A percentile compares a stretch with the other conserved stretches of the same genome.
Evolutionary conservation across 192 early-diverging fungal genomes (phyloP).

Genomic region (Entophlyctis helioformis): DNA sequence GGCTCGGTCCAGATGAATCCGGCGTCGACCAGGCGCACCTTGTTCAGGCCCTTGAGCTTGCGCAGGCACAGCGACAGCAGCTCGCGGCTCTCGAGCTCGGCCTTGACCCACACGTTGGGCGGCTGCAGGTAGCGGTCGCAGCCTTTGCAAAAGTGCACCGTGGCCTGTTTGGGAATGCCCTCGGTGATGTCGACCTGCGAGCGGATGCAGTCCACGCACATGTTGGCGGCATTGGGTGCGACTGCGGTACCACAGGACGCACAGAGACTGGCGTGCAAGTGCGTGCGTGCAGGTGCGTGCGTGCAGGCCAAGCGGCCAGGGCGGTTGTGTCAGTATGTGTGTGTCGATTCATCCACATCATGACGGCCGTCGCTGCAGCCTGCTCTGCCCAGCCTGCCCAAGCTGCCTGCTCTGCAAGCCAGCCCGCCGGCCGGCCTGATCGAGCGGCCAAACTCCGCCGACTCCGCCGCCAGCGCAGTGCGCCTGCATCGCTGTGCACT

Average conservation of each 20-base stretch:
- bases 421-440: no score
- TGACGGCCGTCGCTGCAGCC: no score
- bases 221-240: constrained; percentile 93
- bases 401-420: no score
- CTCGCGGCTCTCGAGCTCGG: constrained; percentile 81
- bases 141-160: constrained; percentile 89
- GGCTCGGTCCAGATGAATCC: constrained; percentile 98
- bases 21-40: constrained; percentile 92
- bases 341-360: no score
- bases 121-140: constrained; percentile 97
- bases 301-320: no score
- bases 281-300: no score
- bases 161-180: constrained; percentile 94
- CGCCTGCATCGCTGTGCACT: no score
- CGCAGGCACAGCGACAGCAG: constrained; percentile 86
- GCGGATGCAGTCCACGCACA: constrained; percentile 97
- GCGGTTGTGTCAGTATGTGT: no score
- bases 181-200: constrained; percentile 96
- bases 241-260: constrained; percentile 90
- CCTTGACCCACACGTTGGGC: constrained; percentile 79
- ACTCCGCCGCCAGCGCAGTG: no score
- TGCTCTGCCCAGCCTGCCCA: no score
- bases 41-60: constrained; percentile 78
- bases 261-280: constrained; percentile 69
- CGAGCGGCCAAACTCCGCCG: no score